Conservation (phyloP, 768 basidiomycete species). For the Tulasnella sp. region DNA sequence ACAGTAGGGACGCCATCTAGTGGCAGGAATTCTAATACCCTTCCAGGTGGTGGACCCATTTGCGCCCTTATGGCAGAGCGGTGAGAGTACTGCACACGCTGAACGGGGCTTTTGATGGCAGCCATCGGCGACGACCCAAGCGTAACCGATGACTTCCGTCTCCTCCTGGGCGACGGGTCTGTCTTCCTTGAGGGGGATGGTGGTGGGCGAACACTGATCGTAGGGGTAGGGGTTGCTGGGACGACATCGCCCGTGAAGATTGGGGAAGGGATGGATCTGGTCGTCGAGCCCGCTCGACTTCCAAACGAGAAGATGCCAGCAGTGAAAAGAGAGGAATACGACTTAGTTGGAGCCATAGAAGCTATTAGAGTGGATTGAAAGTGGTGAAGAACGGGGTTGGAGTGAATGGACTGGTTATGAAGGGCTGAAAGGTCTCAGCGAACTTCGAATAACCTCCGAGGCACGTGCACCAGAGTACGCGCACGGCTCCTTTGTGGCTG, state of each 20-base stretch:
- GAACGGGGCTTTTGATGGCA: conserved; percentile 8
- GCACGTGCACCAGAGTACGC: no score
- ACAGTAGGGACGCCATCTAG: neutral
- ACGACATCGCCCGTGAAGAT: neutral
- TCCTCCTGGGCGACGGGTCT: neutral
- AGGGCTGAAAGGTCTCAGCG: no score
- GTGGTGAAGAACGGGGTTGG: no score
- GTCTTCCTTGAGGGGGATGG: conserved; percentile 6
- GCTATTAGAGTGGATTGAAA: no score
- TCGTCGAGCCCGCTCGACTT: neutral
- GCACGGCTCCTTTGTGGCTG: no score
- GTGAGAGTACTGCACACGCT: conserved; percentile 6
- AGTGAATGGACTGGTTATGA: no score
- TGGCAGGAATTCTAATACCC: no score
- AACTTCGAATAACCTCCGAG: no score
- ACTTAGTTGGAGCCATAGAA: no score
- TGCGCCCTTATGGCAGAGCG: neutral
- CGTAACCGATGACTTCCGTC: conserved; percentile 5
- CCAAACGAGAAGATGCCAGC: conserved; percentile 9
- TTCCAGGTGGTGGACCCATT: neutral
- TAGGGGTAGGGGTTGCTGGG: neutral
- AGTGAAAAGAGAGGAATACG: conserved; percentile 9
- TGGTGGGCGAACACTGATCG: neutral
- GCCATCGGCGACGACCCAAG: conserved; percentile 9
- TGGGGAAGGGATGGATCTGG: neutral